Base-by-base conservation (phyloP, 306 rosid genomes). In the Cyamopsis tetragonoloba region DNA sequence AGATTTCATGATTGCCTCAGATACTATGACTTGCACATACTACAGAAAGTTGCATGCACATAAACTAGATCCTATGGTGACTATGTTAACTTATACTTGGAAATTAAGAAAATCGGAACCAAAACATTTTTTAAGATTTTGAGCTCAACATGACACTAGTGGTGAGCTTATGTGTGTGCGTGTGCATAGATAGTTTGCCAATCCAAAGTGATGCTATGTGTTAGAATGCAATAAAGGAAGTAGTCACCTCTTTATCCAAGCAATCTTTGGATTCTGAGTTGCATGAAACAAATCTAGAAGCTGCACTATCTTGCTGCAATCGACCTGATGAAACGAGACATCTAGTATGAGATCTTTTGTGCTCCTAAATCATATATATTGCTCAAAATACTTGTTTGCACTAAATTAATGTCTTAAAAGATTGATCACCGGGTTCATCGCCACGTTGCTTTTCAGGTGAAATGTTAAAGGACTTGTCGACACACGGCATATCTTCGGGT, bases 401-500 rank as follows among this genome's bases (percentile, higher is more conserved):
- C 61, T 46, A 35, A 18, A 62, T n/a, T 56, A 42, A 60, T 51
- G 48, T 61, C 62, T 22, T 60, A 20, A 24, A 30, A 57, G 68
- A 67, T 70, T 47, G 15, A 54, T 79, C 76, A 30, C 66, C 46
- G 20, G 79, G 31, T 31, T 59, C 44, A 79, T 39, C 15, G 31
- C 54, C 78, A 56, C 54, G 17, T 3, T 49, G 59, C 19, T 73
- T 59, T 73, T 72, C 83, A n/a, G 78, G 70, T 20, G 66, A 76
- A 44, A 53, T 67, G 76, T 4, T 72, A 50, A 59, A 49, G 13
- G 83, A 71, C 56, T 72, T 63, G 7, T 72, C 64, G 34, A 58
- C 30, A 34, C 54, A 73, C 0, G 80, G 74, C 30, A 70, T 62
- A 80, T 79, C 82, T 62, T 73, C 84, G 51, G 62, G 75, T 54